Evolutionary conservation across 1,284 basidiomycete genomes (phyloP), one percentile per base, ranked within the genome.

Genomic region (Abortiporus biennis): DNA sequence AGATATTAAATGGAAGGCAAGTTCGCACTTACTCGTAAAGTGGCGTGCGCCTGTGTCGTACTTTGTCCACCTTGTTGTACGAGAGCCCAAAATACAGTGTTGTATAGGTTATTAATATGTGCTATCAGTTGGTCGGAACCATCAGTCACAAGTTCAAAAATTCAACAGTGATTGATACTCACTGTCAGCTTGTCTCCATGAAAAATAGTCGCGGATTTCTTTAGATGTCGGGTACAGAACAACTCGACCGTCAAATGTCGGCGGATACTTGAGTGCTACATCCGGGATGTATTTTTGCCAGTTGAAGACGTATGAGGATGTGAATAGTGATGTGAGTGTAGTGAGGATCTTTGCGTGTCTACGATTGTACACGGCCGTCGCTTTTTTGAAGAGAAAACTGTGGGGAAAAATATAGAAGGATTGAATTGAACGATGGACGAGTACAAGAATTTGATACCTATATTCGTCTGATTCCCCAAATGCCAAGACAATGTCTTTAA

Each of bases 391-490:
- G 35, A 98, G 73, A 58, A 99, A 98, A 59, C 92, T 94, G 53
- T 6, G 13, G 27, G 24, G 20, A 36, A 17, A 24, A 11, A 22
- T 24, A 20, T 47, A 13, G 12, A 41, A 33, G 9, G 31, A 17
- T 25, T 22, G 20, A 6, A 9, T 22, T 11, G 19, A 13, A 6
- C 19, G 2, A 42, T 2, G 9, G 15, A 42, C 25, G 17, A 27
- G 36, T 9, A 17, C 30, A n/a, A 32, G 12, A 13, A 36, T n/a
- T 27, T 57, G 73, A 46, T 51, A 87, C 92, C 92, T 96, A 66
- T 81, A 98, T 64, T 99, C 96, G 63, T 99, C 96, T 31, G 92
- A 95, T 68, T 99, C 91, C 1, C 95, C 95, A 61, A 96, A 99
- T 0, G 78, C 95, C 22, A 94, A 72, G 4, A 91, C 67, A 40